phyloP scores from a whole-genome alignment of 2,329 filamentous ascomycete genomes.

The Hymenotorrendiella dingleyae region DNA sequence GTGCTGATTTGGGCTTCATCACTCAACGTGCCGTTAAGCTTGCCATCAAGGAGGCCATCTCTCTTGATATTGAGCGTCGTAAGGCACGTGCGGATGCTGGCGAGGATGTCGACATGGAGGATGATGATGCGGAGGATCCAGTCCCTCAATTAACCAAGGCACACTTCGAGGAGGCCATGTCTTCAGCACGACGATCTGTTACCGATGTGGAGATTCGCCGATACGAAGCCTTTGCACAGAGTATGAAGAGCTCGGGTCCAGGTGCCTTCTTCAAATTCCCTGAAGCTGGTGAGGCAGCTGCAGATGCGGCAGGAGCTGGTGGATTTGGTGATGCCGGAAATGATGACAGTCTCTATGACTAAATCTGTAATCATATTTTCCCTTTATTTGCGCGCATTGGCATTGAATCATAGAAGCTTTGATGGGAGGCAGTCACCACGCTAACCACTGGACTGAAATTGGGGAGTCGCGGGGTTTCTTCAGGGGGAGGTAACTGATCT shows the following conservation, averaged over 20 bases:
- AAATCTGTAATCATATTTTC: constrained; percentile 39
- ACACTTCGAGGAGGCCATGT: constrained; percentile 99
- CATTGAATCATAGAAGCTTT: constrained; percentile 12
- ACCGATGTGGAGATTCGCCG: constrained; percentile 95
- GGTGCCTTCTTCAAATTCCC: constrained; percentile 99
- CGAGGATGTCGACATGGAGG: constrained; percentile 76
- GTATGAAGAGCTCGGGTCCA: constrained; percentile 96
- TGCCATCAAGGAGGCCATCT: constrained; percentile 96
- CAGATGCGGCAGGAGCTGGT: constrained; percentile 57
- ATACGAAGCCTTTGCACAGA: constrained; percentile 97
- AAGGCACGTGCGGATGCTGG: constrained; percentile 85
- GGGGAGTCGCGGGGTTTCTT: constrained; percentile 7
- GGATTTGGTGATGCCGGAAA: constrained; percentile 81
- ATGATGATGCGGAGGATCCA: constrained; percentile 78
- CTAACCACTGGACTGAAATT: constrained; percentile 8
- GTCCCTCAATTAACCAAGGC: constrained; percentile 93
- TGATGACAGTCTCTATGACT: constrained; percentile 96
- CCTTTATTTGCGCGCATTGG: constrained; percentile 16
- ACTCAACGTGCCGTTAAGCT: constrained; percentile 99
- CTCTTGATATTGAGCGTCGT: constrained; percentile 77
- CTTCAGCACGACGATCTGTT: constrained; percentile 86
- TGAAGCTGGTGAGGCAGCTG: constrained; percentile 54
- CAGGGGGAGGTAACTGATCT: constrained; percentile 3
- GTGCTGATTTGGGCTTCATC: constrained; percentile 98
- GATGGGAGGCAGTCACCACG: constrained; percentile 7